phyloP scores from a whole-genome alignment of 83 land plant species.

The Diphasiastrum complanatum region DNA sequence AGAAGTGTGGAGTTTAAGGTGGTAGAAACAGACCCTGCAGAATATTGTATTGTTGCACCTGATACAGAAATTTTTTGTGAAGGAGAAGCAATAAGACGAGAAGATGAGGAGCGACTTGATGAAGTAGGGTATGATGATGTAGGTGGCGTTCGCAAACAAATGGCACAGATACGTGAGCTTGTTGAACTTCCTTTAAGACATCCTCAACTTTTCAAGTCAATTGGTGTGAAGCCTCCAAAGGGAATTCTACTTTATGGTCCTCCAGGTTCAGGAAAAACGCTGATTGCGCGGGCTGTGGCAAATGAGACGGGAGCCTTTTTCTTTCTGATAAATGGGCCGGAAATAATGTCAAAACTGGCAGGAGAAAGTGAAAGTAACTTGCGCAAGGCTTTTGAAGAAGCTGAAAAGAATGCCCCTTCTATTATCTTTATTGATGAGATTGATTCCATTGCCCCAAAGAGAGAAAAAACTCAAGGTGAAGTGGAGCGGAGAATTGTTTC shows the following conservation, averaged over 20 bases:
- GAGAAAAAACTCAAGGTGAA: conserved; percentile 16
- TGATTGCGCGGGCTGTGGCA: conserved; percentile 13
- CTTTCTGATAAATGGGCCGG: conserved; percentile 16
- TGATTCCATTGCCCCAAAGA: conserved; percentile 13
- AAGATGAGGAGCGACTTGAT: conserved; percentile 14
- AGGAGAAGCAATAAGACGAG: conserved; percentile 10
- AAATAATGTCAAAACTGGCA: conserved; percentile 16
- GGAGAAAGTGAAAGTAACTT: conserved; percentile 17
- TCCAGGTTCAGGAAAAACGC: conserved; percentile 9
- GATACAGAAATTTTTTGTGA: conserved; percentile 15
- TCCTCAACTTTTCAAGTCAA: conserved; percentile 15
- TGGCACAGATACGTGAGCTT: conserved; percentile 16
- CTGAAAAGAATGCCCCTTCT: conserved; percentile 13
- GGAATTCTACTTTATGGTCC: conserved; percentile 11
- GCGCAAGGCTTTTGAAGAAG: conserved; percentile 12
- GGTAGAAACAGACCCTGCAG: conserved; percentile 10
- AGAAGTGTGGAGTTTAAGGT: conserved; percentile 26
- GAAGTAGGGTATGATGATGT: conserved; percentile 17
- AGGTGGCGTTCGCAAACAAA: conserved; percentile 13
- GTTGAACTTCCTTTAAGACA: conserved; percentile 13
- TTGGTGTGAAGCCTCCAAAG: conserved; percentile 15
- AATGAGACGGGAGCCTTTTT: conserved; percentile 14
- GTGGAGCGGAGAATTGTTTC: conserved; percentile 12
- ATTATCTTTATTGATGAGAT: conserved; percentile 16
- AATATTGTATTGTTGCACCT: conserved; percentile 17